Conservation (phyloP, 2,329 filamentous ascomycete species). For the Fusarium phyllophilum region DNA sequence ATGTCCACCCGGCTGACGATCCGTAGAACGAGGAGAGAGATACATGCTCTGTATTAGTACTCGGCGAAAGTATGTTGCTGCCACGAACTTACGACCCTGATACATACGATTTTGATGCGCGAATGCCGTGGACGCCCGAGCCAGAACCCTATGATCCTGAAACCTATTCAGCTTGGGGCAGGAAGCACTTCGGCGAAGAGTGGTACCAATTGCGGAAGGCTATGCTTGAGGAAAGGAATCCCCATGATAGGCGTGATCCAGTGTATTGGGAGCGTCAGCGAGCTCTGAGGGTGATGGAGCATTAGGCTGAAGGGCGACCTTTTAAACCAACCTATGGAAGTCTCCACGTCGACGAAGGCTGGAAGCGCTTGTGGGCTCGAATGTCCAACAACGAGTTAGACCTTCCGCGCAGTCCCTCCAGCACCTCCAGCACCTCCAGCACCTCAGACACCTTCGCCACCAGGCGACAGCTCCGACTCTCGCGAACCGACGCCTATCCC, state of each 20-base stretch:
- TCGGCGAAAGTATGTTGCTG: not conserved
- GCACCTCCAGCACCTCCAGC: fast-evolving
- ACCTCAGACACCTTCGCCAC: not conserved
- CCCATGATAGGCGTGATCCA: not conserved
- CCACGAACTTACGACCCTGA: not conserved
- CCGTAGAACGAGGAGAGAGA: not conserved
- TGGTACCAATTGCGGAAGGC: not conserved
- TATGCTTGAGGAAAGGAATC: not conserved
- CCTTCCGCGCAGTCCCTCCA: not conserved
- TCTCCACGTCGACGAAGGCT: too few relatives aligned
- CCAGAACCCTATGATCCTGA: not conserved
- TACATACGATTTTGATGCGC: not conserved
- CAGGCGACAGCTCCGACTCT: too few relatives aligned
- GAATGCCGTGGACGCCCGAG: not conserved
- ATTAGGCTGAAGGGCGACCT: not conserved
- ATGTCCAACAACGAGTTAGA: not conserved
- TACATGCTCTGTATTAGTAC: not conserved
- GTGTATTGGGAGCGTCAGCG: not conserved
- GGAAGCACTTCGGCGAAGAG: not conserved
- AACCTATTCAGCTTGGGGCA: not conserved
- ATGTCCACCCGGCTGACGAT: not conserved
- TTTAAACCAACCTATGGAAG: too few relatives aligned
- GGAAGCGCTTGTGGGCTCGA: not conserved
- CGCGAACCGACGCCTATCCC: not conserved
- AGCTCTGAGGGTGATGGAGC: not conserved